Conservation (phyloP, 2,329 filamentous ascomycete species). For the Aulographum hederae region DNA sequence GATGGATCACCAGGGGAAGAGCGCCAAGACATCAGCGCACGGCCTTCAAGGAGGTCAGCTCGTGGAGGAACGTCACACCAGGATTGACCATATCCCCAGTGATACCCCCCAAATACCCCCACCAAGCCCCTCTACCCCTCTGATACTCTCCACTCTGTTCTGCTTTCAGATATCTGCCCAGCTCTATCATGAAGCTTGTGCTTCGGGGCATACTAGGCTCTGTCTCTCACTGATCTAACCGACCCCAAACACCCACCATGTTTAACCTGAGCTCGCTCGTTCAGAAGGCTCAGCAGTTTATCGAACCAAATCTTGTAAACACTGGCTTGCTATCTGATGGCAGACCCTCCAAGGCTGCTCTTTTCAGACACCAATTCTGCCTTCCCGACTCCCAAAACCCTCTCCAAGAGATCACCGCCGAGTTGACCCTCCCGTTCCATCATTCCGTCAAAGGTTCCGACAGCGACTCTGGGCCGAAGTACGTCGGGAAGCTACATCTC, state of each 20-base stretch:
- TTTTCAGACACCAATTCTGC: slow-evolving; percentile 94
- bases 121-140: too few relatives aligned
- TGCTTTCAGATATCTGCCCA: too few relatives aligned
- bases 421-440: slow-evolving; percentile 63
- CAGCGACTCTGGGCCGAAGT: slow-evolving; percentile 48
- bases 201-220: too few relatives aligned
- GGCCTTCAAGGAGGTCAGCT: too few relatives aligned
- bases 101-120: too few relatives aligned
- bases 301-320: slow-evolving; percentile 52
- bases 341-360: slow-evolving; percentile 73
- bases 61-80: too few relatives aligned
- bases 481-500: slow-evolving; percentile 80
- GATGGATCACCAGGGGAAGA: too few relatives aligned
- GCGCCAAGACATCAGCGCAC: too few relatives aligned
- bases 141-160: too few relatives aligned
- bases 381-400: slow-evolving; percentile 84
- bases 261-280: slow-evolving; percentile 62
- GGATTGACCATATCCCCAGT: too few relatives aligned
- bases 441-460: slow-evolving; percentile 14
- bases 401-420: slow-evolving; percentile 88
- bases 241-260: slow-evolving; percentile 21
- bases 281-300: slow-evolving; percentile 73
- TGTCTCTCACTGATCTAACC: too few relatives aligned
- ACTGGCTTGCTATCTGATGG: slow-evolving; percentile 56
- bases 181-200: too few relatives aligned